Evolutionary conservation across 306 rosid genomes (phyloP).

Genomic region (Lagenaria siceraria): DNA sequence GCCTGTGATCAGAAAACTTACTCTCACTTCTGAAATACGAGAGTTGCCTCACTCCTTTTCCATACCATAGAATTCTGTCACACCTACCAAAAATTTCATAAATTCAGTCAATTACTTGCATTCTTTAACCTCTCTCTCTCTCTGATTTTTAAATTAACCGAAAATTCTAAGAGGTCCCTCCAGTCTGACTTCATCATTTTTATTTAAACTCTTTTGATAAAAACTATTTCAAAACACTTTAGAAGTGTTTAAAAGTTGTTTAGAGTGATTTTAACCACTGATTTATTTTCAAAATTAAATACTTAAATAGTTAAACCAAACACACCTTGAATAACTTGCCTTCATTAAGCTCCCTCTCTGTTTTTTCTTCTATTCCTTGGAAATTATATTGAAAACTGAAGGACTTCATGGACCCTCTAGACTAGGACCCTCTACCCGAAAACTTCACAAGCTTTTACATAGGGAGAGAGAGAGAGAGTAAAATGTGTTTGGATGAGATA

Average conservation of each 20-base stretch:
- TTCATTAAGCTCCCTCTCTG: neutral
- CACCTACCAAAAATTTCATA: conserved; percentile 40
- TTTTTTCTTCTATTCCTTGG: neutral
- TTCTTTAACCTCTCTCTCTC: neutral
- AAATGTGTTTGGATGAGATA: neutral
- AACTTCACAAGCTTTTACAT: neutral
- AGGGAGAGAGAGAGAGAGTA: neutral
- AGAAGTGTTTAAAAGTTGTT: too few species aligned
- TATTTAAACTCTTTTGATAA: too few species aligned
- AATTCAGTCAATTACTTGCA: neutral
- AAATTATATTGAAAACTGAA: neutral
- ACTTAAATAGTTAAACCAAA: too few species aligned
- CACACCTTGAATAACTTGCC: too few species aligned
- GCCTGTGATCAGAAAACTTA: conserved; percentile 94
- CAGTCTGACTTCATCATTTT: neutral
- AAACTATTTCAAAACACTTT: too few species aligned
- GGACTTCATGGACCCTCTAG: neutral
- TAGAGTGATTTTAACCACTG: too few species aligned
- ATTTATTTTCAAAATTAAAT: too few species aligned
- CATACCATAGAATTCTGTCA: conserved; percentile 85
- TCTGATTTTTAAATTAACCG: neutral
- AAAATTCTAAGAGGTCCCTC: neutral
- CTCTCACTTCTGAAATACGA: conserved; percentile 78
- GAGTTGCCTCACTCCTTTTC: conserved; percentile 78
- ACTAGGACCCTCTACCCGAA: neutral